Conservation (phyloP, 2,329 filamentous ascomycete species). For the Cryphonectria nitschkei region DNA sequence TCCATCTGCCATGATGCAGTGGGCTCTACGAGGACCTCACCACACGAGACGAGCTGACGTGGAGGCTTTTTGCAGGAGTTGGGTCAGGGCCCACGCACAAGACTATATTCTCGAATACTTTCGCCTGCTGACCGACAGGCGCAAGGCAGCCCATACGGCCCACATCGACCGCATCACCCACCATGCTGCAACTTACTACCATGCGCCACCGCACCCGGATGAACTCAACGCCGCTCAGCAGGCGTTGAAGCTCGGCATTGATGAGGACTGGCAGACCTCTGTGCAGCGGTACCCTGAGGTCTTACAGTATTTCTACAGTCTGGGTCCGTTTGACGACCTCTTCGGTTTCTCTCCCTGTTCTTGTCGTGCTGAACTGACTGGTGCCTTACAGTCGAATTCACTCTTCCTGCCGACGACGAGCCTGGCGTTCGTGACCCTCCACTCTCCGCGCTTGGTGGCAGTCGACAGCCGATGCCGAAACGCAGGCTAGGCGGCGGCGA, state of each 20-base stretch:
- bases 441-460: conserved; percentile 55
- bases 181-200: conserved; percentile 61
- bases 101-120: conserved; percentile 72
- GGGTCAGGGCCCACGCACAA: conserved; percentile 68
- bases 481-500: conserved; percentile 41
- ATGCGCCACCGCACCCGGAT: conserved; percentile 59
- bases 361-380: neutral
- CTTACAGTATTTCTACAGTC: conserved; percentile 77
- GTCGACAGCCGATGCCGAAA: conserved; percentile 46
- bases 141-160: conserved; percentile 59
- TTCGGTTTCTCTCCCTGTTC: neutral
- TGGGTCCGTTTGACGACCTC: conserved; percentile 39
- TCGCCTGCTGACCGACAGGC: conserved; percentile 61
- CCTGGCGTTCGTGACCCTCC: conserved; percentile 63
- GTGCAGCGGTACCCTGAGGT: conserved; percentile 80
- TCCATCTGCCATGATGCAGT: neutral
- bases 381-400: conserved; percentile 56
- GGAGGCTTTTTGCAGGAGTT: conserved; percentile 48
- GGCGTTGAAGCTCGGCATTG: conserved; percentile 72
- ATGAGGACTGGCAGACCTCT: conserved; percentile 77
- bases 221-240: conserved; percentile 68
- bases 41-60: conserved; percentile 10
- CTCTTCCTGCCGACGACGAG: conserved; percentile 66
- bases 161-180: conserved; percentile 60
- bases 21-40: neutral